Percentiles rank a stretch among this genome's conserved stretches.
These are phyloP conservation scores for Jamesozyma spencerorum DNA, from an alignment of 805 yeast species.

Conservation along the genomic window DNA sequence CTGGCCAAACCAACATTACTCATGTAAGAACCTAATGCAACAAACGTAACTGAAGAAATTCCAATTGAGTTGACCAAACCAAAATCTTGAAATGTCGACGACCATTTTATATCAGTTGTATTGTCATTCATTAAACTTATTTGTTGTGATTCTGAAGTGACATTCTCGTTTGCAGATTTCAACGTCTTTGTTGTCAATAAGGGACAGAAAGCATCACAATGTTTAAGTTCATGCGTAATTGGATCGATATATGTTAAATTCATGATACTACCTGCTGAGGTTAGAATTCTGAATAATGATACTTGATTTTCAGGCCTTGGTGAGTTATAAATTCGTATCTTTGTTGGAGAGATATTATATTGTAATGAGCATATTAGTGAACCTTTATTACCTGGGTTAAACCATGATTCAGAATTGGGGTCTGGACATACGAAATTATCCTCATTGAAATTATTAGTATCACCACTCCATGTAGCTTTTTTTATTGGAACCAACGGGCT, in stretches of 20 bases:
- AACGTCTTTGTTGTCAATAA: slow-evolving; percentile 38
- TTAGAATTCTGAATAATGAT: slow-evolving; percentile 58
- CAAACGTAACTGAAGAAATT: slow-evolving; percentile 52
- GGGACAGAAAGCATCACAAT: slow-evolving; percentile 90
- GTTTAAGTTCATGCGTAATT: slow-evolving; percentile 39
- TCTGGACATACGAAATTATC: slow-evolving; percentile 50
- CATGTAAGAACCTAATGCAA: slow-evolving; percentile 63
- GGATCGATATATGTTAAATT: slow-evolving; percentile 83
- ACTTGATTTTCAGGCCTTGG: slow-evolving; percentile 36
- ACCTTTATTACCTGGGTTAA: slow-evolving; percentile 42
- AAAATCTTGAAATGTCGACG: slow-evolving; percentile 63
- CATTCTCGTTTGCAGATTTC: slow-evolving; percentile 18
- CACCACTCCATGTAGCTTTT: slow-evolving; percentile 44
- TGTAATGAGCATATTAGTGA: slow-evolving; percentile 59
- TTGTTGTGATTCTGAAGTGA: slow-evolving; percentile 18
- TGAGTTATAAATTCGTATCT: slow-evolving; percentile 63
- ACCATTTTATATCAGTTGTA: slow-evolving; percentile 31
- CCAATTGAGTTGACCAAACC: slow-evolving; percentile 62
- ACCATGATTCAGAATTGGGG: slow-evolving; percentile 41
- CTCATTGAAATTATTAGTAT: slow-evolving; percentile 30
- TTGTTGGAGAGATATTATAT: slow-evolving; percentile 51
- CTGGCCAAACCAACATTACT: slow-evolving; percentile 60
- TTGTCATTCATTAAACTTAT: slow-evolving; percentile 27
- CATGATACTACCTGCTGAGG: slow-evolving; percentile 78
- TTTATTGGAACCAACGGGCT: slow-evolving; percentile 55